Percentiles rank a stretch among this genome's conserved stretches.
Conservation (phyloP, 805 yeast species). For the Myxozyma neotropica region DNA sequence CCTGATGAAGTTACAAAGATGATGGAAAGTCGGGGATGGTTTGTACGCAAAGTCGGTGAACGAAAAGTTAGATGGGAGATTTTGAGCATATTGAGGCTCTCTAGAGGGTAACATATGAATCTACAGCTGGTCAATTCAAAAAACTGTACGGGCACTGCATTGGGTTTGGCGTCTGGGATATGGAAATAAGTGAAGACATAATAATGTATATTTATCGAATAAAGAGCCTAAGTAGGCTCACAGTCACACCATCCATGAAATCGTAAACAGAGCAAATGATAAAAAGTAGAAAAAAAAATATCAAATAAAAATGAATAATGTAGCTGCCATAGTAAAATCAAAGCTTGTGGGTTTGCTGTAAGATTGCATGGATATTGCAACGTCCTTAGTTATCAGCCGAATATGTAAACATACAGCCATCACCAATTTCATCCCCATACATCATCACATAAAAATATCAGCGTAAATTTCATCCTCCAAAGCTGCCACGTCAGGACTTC, state of each 20-base stretch:
- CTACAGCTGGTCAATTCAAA: background rate
- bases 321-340: no score
- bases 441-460: conserved; percentile 22
- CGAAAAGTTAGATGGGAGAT: conserved; percentile 98
- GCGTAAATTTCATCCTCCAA: conserved; percentile 28
- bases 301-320: background rate
- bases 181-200: background rate
- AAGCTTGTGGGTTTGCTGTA: no score
- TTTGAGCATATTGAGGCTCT: conserved; percentile 65
- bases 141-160: background rate
- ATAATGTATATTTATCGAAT: background rate
- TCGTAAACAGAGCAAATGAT: background rate
- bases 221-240: background rate
- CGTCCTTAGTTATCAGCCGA: background rate
- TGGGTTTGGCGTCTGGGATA: background rate
- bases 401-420: conserved; percentile 1
- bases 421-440: background rate
- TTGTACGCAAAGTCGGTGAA: conserved; percentile 53
- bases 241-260: conserved; percentile 8
- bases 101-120: no score
- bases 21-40: conserved; percentile 60
- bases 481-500: conserved; percentile 18
- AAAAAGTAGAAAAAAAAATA: background rate
- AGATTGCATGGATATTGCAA: background rate
- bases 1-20: conserved; percentile 61